Conservation (phyloP, 2,329 filamentous ascomycete species). For the Fusarium miscanthi region DNA sequence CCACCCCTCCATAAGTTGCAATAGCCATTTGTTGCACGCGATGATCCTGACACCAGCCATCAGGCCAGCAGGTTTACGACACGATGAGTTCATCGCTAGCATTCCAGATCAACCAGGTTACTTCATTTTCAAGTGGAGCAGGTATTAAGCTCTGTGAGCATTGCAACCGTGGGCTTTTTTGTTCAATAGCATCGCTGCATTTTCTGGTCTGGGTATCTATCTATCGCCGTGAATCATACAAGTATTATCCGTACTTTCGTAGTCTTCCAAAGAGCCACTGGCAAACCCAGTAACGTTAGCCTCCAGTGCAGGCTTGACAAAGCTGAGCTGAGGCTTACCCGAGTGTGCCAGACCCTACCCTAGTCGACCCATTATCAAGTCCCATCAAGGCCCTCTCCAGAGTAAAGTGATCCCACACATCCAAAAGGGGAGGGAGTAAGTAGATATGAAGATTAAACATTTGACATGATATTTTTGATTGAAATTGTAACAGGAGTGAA, state of each 20-base stretch:
- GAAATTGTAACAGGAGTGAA: slow-evolving; percentile 42
- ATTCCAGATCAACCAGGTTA: slow-evolving; percentile 24
- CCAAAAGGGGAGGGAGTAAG: not conserved
- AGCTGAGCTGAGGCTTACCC: slow-evolving; percentile 11
- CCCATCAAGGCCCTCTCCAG: slow-evolving; percentile 12
- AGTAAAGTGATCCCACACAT: slow-evolving; percentile 26
- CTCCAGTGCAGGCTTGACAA: slow-evolving; percentile 7
- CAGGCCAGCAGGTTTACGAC: slow-evolving; percentile 1
- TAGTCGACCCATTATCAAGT: slow-evolving; percentile 17
- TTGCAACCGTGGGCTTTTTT: not conserved
- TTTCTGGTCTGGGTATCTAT: slow-evolving; percentile 21
- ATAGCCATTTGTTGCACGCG: slow-evolving; percentile 14
- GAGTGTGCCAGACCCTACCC: slow-evolving; percentile 18
- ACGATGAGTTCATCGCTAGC: slow-evolving; percentile 10
- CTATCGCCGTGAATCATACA: slow-evolving; percentile 29
- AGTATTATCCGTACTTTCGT: slow-evolving; percentile 20
- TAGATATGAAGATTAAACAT: slow-evolving; percentile 16
- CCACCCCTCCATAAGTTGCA: slow-evolving; percentile 2
- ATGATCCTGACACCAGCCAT: slow-evolving; percentile 33
- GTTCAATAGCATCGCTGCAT: slow-evolving; percentile 18
- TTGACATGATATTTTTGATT: slow-evolving; percentile 31
- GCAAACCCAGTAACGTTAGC: slow-evolving; percentile 2
- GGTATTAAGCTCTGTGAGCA: slow-evolving; percentile 11
- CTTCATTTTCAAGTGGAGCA: not conserved
- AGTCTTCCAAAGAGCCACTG: slow-evolving; percentile 7